Evolutionary conservation across 176 grass and related monocot genomes (phyloP).

Genomic region (Avena insularis): DNA sequence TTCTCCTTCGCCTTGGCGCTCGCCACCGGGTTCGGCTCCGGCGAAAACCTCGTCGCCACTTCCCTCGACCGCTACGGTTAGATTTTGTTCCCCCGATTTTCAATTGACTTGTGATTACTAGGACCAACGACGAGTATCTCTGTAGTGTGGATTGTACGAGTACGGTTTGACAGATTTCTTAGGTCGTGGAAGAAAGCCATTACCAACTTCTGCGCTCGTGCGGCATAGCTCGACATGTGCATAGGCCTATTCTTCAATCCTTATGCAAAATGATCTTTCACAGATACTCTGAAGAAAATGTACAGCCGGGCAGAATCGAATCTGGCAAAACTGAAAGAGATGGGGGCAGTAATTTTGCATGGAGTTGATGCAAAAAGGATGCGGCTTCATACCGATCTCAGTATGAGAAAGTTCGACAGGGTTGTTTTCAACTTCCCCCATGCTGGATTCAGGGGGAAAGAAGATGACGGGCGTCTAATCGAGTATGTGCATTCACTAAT

Average conservation of each 20-base stretch:
- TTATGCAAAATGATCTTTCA: neutral
- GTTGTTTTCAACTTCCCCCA: neutral
- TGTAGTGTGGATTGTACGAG: neutral
- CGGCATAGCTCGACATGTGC: neutral
- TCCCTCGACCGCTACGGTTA: slow-evolving; percentile 54
- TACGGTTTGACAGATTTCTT: neutral
- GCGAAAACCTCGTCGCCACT: slow-evolving; percentile 49
- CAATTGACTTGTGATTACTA: no score
- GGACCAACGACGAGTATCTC: neutral
- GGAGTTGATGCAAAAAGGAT: neutral
- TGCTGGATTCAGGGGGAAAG: neutral
- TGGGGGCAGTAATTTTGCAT: slow-evolving; percentile 12
- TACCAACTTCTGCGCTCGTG: neutral
- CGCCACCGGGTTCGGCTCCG: slow-evolving; percentile 61
- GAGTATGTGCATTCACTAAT: neutral
- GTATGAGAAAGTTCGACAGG: neutral
- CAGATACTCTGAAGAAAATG: slow-evolving; percentile 39
- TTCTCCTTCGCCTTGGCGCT: slow-evolving; percentile 66
- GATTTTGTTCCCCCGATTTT: neutral
- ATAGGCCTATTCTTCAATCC: neutral
- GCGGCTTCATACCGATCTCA: neutral
- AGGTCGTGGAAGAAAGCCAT: neutral
- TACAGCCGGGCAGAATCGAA: slow-evolving; percentile 39
- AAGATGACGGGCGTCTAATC: neutral
- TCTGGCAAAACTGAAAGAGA: slow-evolving; percentile 26